Base-by-base conservation (phyloP, 768 basidiomycete species). In the Amanita muscaria region DNA sequence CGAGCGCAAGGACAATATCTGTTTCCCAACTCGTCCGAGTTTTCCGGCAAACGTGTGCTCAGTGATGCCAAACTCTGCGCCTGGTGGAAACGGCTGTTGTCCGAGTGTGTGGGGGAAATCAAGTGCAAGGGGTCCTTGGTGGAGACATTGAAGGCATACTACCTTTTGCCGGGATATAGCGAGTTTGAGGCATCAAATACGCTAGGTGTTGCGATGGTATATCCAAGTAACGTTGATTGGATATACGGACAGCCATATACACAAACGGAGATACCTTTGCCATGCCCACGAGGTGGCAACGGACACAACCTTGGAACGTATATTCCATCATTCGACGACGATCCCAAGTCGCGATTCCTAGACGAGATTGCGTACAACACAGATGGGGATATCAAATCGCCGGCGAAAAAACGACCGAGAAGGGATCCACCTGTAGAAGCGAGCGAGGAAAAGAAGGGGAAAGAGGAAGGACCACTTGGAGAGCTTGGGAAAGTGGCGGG, bases 251-350 rank as follows among this genome's bases (percentile, higher is more conserved):
- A 92, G 57, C 87, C 87, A 14, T 92, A 90, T 53, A 64, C 69
- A 54, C 73, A 57, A 67, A 72, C 41, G 49, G 73, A 61, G 57
- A 76, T 70, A 55, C 69, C 54, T 1, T 58, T 74, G 32, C 75
- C 68, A 30, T 76, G 68, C 54, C 67, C 69, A 11, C 39, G 52
- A 29, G 58, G 56, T 34, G 52, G 52, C 33, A 62, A 64, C 39
- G 53, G 50, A 32, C 60, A 56, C 22, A 73, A 76, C 47, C 66
- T 93, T 23, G 89, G 86, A 1, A 73, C 79, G 44, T 75, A 76
- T 41, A 83, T 99, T 16, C 96, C 96, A 2, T 83, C 77, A 44
- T 90, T 98, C 57, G 87, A 91, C n/a, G 96, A 99, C 56, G 92
- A 96, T 61, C 93, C 96, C 5, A 97, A 98, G 62, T 79, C 87